Conservation (phyloP, 768 basidiomycete species). For the Calocera cornea region DNA sequence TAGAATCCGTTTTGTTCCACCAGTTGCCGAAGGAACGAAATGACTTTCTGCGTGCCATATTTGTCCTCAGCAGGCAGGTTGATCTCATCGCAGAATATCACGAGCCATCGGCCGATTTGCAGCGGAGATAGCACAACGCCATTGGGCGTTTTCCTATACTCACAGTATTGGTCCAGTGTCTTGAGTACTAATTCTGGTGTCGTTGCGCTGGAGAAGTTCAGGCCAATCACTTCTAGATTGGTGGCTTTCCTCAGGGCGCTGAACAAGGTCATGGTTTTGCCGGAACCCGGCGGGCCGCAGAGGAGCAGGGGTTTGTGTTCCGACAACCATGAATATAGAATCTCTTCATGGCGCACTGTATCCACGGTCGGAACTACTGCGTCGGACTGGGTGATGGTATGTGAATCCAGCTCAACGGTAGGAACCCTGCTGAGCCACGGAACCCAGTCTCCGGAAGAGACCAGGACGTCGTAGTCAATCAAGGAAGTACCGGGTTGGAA, state of each 20-base stretch:
- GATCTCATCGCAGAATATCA: constrained; percentile 99
- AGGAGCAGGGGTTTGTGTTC: constrained; percentile 98
- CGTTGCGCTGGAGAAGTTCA: constrained; percentile 98
- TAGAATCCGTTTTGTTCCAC: constrained; percentile 93
- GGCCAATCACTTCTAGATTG: constrained; percentile 96
- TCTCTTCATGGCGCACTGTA: constrained; percentile 95
- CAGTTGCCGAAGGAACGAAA: constrained; percentile 93
- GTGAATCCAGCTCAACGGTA: constrained; percentile 90
- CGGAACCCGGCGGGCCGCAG: constrained; percentile 98
- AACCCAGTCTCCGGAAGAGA: constrained; percentile 73
- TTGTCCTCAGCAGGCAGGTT: constrained; percentile 94
- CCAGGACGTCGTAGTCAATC: constrained; percentile 90
- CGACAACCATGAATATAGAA: constrained; percentile 95
- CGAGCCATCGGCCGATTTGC: constrained; percentile 94
- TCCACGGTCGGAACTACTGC: constrained; percentile 97
- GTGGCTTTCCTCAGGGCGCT: constrained; percentile 93
- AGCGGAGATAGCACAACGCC: constrained; percentile 90
- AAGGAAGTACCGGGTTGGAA: constrained; percentile 65
- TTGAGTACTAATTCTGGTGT: constrained; percentile 96
- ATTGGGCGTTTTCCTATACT: constrained; percentile 95
- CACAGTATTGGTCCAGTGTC: constrained; percentile 99
- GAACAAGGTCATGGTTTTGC: constrained; percentile 99
- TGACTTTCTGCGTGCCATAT: constrained; percentile 96
- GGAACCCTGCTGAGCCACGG: constrained; percentile 89
- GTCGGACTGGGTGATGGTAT: constrained; percentile 88